Conservation (phyloP, 78 protist genomes). For the Dictyostelium intermedium region DNA sequence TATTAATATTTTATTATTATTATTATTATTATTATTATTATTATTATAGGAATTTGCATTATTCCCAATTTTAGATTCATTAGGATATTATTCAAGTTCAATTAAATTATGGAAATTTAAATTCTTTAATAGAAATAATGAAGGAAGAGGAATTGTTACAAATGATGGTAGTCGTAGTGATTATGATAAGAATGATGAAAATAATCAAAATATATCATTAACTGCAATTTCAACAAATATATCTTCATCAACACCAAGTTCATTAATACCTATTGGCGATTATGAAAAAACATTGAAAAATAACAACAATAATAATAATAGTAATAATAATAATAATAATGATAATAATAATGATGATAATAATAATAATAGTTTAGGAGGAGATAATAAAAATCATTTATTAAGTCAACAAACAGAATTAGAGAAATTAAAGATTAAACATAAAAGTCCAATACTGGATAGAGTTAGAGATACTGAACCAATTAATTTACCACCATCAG, state of each 20-base stretch:
- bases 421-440: slow-evolving; percentile 32
- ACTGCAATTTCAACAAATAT: slow-evolving; percentile 1
- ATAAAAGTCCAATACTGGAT: slow-evolving; percentile 30
- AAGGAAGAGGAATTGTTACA: background rate
- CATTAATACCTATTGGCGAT: slow-evolving; percentile 6
- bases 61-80: slow-evolving; percentile 60
- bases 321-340: background rate
- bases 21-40: background rate
- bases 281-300: slow-evolving; percentile 16
- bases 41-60: slow-evolving; percentile 67
- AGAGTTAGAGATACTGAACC: slow-evolving; percentile 52
- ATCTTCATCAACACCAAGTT: background rate
- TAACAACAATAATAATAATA: background rate
- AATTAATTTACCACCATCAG: slow-evolving; percentile 16
- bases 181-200: slow-evolving; percentile 13
- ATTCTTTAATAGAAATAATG: background rate
- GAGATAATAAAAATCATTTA: background rate
- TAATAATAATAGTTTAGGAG: background rate
- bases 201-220: background rate
- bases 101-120: slow-evolving; percentile 9
- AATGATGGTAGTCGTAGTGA: background rate
- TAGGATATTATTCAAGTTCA: slow-evolving; percentile 35
- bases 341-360: background rate
- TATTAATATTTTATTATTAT: background rate
- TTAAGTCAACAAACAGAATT: slow-evolving; percentile 2